A percentile compares a stretch with the other conserved stretches of the same genome.
phyloP scores from a whole-genome alignment of 345 rosid genomes.

The Citropsis articulata region DNA sequence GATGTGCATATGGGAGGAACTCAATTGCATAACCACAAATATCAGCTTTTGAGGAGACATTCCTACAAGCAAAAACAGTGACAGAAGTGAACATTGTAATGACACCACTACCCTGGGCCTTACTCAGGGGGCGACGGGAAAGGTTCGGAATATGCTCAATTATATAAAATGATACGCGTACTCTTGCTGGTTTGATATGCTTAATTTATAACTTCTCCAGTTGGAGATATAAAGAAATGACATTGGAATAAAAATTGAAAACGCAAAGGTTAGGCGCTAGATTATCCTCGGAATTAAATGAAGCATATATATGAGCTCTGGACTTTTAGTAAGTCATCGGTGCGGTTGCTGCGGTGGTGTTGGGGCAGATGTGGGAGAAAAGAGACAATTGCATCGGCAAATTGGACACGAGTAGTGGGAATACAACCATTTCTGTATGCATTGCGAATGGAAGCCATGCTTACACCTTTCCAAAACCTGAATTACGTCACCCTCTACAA shows the following conservation, averaged over 20 bases:
- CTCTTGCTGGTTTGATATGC: too few species aligned
- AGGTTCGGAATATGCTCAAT: too few species aligned
- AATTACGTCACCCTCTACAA: slow-evolving; percentile 56
- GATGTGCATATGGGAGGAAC: background rate
- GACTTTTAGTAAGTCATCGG: too few species aligned
- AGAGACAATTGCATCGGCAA: slow-evolving; percentile 55
- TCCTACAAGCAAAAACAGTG: background rate
- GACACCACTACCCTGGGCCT: background rate
- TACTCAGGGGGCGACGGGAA: background rate
- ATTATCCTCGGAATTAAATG: too few species aligned
- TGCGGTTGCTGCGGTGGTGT: too few species aligned
- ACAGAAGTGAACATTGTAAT: background rate
- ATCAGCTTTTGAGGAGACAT: background rate
- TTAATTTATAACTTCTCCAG: too few species aligned
- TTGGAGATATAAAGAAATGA: too few species aligned
- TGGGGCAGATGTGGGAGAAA: slow-evolving; percentile 4
- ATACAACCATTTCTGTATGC: slow-evolving; percentile 63
- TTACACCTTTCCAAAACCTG: slow-evolving; percentile 57
- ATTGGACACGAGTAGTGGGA: slow-evolving; percentile 76
- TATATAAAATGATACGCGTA: too few species aligned
- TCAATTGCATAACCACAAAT: background rate
- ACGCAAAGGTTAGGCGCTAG: too few species aligned
- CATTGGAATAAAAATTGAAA: too few species aligned
- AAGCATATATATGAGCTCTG: too few species aligned
- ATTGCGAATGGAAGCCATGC: slow-evolving; percentile 74